Conservation (phyloP, 345 rosid species). For the Eucalyptus camaldulensis region DNA sequence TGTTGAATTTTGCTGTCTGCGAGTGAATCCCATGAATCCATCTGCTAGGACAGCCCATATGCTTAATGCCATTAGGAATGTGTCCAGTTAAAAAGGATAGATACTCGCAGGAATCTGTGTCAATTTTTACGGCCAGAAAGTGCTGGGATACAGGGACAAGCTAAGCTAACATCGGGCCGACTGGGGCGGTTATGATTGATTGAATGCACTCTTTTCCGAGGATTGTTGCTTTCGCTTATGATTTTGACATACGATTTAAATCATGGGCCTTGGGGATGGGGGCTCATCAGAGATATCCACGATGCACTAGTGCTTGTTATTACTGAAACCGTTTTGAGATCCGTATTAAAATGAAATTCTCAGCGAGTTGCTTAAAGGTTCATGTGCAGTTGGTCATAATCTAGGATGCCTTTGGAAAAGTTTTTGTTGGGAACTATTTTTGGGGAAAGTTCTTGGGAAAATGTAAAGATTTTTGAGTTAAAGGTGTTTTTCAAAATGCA, state of each 20-base stretch:
- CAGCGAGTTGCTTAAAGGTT: neutral
- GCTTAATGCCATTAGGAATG: neutral
- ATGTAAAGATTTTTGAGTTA: no score
- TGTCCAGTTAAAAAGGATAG: neutral
- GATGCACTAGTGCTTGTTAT: neutral
- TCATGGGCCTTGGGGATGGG: neutral
- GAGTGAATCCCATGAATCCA: neutral
- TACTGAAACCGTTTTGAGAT: neutral
- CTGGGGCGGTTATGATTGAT: neutral
- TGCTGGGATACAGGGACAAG: neutral
- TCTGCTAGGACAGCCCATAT: neutral
- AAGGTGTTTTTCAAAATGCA: no score
- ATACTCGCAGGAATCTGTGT: neutral
- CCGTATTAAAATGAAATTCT: neutral
- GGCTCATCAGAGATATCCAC: neutral
- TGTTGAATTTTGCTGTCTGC: neutral
- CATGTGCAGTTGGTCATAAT: neutral
- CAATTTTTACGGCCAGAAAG: neutral
- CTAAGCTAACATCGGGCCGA: neutral
- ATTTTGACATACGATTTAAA: neutral
- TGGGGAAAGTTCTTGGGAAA: no score
- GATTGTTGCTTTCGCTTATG: neutral
- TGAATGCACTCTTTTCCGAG: neutral
- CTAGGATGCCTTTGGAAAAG: neutral
- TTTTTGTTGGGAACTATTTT: neutral